These are phyloP conservation scores for Sordariomycetes sp. DNA, from an alignment of 2,329 filamentous ascomycete species.

Conservation along the genomic window DNA sequence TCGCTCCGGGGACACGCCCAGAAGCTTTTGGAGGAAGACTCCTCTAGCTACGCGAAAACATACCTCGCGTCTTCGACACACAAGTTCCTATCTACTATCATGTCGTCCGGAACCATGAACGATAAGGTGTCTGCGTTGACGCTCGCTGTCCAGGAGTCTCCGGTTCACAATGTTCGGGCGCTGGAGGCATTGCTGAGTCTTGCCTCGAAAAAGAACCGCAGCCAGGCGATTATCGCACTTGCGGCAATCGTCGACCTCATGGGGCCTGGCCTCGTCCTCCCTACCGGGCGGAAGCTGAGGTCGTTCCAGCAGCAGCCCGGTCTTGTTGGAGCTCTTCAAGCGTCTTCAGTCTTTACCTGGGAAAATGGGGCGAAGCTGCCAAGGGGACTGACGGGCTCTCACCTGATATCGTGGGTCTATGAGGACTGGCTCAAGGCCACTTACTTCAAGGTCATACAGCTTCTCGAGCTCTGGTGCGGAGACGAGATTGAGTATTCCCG, in stretches of 20 bases:
- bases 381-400: slow-evolving; percentile 56
- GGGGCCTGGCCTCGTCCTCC: slow-evolving; percentile 75
- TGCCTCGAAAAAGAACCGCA: slow-evolving; percentile 86
- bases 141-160: slow-evolving; percentile 88
- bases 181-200: slow-evolving; percentile 73
- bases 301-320: slow-evolving; percentile 70
- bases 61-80: slow-evolving; percentile 73
- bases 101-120: slow-evolving; percentile 88
- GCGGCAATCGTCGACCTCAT: slow-evolving; percentile 90
- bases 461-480: slow-evolving; percentile 83
- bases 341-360: slow-evolving; percentile 46
- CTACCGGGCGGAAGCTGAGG: slow-evolving; percentile 66
- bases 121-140: slow-evolving; percentile 96
- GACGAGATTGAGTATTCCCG: slow-evolving; percentile 94
- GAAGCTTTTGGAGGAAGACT: slow-evolving; percentile 64
- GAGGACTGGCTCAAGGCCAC: slow-evolving; percentile 92
- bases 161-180: slow-evolving; percentile 80
- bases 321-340: slow-evolving; percentile 58
- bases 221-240: slow-evolving; percentile 84
- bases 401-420: slow-evolving; percentile 79
- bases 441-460: slow-evolving; percentile 87
- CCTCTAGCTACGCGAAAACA: slow-evolving; percentile 59
- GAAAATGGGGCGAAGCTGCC: slow-evolving; percentile 57
- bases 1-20: slow-evolving; percentile 57
- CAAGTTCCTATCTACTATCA: slow-evolving; percentile 94